Conservation (phyloP, 1,284 basidiomycete species). For the Austropuccinia psidii region DNA sequence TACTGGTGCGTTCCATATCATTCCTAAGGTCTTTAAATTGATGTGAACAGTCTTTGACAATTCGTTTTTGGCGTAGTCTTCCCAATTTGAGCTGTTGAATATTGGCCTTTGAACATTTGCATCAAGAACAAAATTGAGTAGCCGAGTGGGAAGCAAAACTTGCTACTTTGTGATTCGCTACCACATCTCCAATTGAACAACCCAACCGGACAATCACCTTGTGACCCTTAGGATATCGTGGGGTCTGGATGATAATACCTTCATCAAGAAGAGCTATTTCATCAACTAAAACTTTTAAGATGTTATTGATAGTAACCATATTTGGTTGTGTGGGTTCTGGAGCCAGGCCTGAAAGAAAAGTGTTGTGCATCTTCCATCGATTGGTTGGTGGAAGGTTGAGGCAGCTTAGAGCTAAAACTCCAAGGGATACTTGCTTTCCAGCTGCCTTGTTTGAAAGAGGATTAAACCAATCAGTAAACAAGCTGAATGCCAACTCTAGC, state of each 20-base stretch:
- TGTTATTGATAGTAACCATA: constrained; percentile 3
- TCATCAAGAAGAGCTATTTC: not conserved
- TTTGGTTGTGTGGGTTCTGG: not conserved
- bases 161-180: constrained; percentile 12
- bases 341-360: not conserved
- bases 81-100: too few relatives aligned
- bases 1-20: too few relatives aligned
- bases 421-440: not conserved
- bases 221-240: not conserved
- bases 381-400: not conserved
- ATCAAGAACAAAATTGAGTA: not conserved
- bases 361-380: not conserved
- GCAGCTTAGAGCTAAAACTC: constrained; percentile 1
- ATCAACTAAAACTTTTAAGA: not conserved
- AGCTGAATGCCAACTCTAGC: not conserved
- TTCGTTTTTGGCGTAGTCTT: too few relatives aligned
- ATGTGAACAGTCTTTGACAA: too few relatives aligned
- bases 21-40: too few relatives aligned
- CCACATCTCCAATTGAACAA: not conserved
- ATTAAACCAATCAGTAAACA: constrained; percentile 16
- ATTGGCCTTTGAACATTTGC: not conserved
- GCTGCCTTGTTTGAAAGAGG: not conserved
- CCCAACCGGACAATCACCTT: not conserved
- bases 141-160: constrained; percentile 12
- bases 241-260: not conserved